A percentile compares a stretch with the other conserved stretches of the same genome.
Evolutionary conservation across 2,329 filamentous ascomycete species (phyloP).

Genomic region (Diplocarpon mali): DNA sequence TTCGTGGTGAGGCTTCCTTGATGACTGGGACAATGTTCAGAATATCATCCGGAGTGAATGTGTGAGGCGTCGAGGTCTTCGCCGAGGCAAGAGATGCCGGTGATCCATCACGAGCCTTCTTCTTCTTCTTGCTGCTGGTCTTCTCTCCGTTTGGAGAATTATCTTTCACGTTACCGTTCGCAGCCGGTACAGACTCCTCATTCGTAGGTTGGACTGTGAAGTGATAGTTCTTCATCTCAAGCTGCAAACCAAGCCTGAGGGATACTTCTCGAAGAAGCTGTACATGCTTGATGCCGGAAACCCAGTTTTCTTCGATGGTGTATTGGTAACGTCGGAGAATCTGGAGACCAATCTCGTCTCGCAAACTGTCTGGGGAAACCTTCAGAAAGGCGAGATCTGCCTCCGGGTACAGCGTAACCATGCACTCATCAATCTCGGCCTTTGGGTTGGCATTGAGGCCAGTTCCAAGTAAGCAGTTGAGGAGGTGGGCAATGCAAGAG

Average conservation of each 20-base stretch:
- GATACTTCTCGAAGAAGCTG: constrained; percentile 85
- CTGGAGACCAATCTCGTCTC: constrained; percentile 59
- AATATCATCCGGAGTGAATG: constrained; percentile 77
- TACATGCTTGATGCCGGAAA: constrained; percentile 54
- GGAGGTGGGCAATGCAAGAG: constrained; percentile 69
- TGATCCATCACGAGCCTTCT: constrained; percentile 47
- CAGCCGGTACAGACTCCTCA: constrained; percentile 25
- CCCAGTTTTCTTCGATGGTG: constrained; percentile 58
- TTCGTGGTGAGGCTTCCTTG: constrained; percentile 88
- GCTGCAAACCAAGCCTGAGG: constrained; percentile 80
- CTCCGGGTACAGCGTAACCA: constrained; percentile 70
- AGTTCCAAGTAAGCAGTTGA: constrained; percentile 84
- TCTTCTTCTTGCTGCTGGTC: constrained; percentile 43
- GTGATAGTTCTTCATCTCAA: constrained; percentile 66
- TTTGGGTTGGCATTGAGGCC: constrained; percentile 66
- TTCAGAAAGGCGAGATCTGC: constrained; percentile 72
- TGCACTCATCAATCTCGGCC: constrained; percentile 62
- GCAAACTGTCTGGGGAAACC: constrained; percentile 63
- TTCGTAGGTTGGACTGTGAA: constrained; percentile 42
- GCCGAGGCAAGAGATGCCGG: constrained; percentile 30
- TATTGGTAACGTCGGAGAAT: constrained; percentile 66
- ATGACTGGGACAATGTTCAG: constrained; percentile 88
- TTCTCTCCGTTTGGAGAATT: constrained; percentile 21
- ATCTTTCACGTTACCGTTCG: constrained; percentile 34
- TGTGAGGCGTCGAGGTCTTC: constrained; percentile 37